phyloP scores from a whole-genome alignment of 1,284 basidiomycete genomes.

The Leccinum fuscescens region DNA sequence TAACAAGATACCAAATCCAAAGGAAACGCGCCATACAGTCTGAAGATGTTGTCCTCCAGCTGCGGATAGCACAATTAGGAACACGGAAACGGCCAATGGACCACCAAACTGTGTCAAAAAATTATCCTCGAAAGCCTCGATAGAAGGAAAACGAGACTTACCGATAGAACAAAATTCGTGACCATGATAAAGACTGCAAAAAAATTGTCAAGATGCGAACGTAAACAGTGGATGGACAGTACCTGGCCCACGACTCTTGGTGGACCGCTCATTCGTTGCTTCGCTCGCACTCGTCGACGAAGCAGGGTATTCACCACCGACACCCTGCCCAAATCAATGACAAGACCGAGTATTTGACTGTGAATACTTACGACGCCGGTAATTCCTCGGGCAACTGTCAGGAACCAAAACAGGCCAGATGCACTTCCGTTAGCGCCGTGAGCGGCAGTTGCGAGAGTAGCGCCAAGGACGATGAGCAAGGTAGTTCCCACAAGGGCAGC shows the following conservation, averaged over 20 bases:
- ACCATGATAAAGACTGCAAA: constrained; percentile 66
- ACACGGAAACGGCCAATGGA: constrained; percentile 68
- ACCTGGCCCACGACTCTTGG: constrained; percentile 63
- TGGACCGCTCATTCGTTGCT: constrained; percentile 70
- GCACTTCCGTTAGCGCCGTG: constrained; percentile 59
- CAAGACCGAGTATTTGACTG: background rate
- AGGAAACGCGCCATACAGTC: constrained; percentile 76
- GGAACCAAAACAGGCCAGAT: constrained; percentile 72
- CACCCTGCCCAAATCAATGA: constrained; percentile 43
- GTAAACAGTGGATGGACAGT: constrained; percentile 7
- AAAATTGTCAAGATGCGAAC: background rate
- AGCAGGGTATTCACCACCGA: constrained; percentile 78
- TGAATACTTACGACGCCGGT: constrained; percentile 58
- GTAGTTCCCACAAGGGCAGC: constrained; percentile 72
- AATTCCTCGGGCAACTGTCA: constrained; percentile 70
- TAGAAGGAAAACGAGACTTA: constrained; percentile 23
- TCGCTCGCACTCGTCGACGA: constrained; percentile 67
- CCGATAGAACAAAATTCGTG: constrained; percentile 66
- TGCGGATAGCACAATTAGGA: constrained; percentile 69
- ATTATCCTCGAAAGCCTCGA: constrained; percentile 7
- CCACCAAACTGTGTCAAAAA: constrained; percentile 53
- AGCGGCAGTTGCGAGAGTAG: constrained; percentile 70
- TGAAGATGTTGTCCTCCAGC: constrained; percentile 62
- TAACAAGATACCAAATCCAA: constrained; percentile 68
- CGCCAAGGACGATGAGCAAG: constrained; percentile 67